These are phyloP conservation scores for Taiozyma onychis DNA, from an alignment of 1,139 yeast species.

Conservation along the genomic window DNA sequence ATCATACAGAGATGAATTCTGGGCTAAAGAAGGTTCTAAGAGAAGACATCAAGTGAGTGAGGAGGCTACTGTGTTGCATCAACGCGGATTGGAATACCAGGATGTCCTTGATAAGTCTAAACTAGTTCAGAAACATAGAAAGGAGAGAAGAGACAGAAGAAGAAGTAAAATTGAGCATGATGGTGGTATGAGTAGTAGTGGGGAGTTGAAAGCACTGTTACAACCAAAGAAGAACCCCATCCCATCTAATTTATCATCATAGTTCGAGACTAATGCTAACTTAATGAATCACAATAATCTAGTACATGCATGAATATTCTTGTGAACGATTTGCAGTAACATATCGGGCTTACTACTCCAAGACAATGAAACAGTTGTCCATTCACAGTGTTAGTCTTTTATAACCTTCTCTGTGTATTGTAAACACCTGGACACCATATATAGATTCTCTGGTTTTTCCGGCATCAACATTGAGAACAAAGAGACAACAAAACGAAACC, in stretches of 20 bases:
- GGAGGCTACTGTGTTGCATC: background rate
- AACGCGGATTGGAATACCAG: background rate
- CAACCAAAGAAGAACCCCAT: background rate
- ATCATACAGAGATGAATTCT: constrained; percentile 83
- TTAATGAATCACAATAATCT: background rate
- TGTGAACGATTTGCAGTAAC: background rate
- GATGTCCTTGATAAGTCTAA: constrained; percentile 19
- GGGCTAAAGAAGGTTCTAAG: constrained; percentile 81
- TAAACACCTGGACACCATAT: background rate
- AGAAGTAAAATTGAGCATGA: constrained; percentile 12
- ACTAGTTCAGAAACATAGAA: constrained; percentile 33
- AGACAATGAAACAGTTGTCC: too few relatives aligned
- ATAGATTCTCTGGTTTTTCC: background rate
- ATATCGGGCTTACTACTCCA: background rate
- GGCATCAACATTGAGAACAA: background rate
- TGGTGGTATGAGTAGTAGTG: background rate
- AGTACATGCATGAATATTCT: background rate
- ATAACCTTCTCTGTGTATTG: background rate
- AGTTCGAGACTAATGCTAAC: background rate
- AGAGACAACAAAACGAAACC: background rate
- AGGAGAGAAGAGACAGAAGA: constrained; percentile 36
- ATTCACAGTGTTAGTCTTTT: too few relatives aligned
- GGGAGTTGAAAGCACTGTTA: background rate
- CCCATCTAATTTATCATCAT: background rate
- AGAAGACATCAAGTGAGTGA: constrained; percentile 33